These are phyloP conservation scores for Fraxinus sp. DNA, from an alignment of 305 asterid genomes.

Conservation along the genomic window DNA sequence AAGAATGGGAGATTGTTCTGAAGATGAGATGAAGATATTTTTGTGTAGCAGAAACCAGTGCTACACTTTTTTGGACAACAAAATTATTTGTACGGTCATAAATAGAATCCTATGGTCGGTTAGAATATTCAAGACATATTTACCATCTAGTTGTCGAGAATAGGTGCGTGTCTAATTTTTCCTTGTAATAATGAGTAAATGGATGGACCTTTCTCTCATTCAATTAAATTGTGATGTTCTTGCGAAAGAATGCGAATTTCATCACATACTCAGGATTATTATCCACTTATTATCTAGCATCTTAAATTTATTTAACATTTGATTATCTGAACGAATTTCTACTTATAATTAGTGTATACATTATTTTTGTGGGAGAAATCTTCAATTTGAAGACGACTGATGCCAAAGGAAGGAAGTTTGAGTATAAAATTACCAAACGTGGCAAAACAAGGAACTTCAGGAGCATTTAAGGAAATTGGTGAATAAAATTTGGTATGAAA, in stretches of 20 bases:
- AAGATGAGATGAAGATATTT: background rate
- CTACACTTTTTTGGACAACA: background rate
- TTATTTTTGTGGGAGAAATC: background rate
- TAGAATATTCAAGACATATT: background rate
- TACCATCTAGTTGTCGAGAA: background rate
- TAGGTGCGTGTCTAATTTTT: too few species aligned
- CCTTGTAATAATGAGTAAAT: background rate
- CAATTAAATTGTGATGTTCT: background rate
- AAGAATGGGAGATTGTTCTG: background rate
- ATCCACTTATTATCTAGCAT: background rate
- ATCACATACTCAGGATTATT: background rate
- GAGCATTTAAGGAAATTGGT: background rate
- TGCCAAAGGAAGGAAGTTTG: background rate
- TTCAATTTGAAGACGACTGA: background rate
- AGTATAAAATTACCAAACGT: background rate
- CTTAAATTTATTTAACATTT: background rate
- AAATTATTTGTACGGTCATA: background rate
- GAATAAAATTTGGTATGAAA: background rate
- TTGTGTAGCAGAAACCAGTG: background rate
- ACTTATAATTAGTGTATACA: background rate
- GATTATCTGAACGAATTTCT: background rate
- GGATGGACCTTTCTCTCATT: background rate
- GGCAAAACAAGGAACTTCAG: background rate
- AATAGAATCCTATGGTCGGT: background rate
- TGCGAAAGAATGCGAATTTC: background rate